phyloP scores from a whole-genome alignment of 2,329 filamentous ascomycete species.

The Talaromyces sp. region DNA sequence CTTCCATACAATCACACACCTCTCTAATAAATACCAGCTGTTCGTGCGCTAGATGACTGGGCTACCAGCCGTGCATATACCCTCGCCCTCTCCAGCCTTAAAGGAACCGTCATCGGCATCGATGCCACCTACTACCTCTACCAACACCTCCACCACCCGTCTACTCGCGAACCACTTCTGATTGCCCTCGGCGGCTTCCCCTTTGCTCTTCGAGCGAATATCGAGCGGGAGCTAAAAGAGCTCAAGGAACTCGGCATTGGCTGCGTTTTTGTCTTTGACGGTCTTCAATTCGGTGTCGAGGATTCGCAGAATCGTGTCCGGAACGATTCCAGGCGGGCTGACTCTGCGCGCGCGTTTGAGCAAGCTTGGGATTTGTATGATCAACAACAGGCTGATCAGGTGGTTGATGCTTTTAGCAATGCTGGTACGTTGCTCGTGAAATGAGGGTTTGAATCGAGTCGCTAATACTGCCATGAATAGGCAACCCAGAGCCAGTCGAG shows the following conservation, averaged over 20 bases:
- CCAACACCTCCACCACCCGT: slow-evolving; percentile 66
- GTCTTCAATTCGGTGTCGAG: slow-evolving; percentile 73
- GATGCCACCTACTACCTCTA: slow-evolving; percentile 88
- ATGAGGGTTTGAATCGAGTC: neutral
- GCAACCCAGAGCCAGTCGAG: slow-evolving; percentile 66
- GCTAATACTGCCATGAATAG: slow-evolving; percentile 41
- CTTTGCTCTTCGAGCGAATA: slow-evolving; percentile 68
- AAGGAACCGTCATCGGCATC: slow-evolving; percentile 72
- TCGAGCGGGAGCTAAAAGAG: slow-evolving; percentile 70
- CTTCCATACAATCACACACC: neutral
- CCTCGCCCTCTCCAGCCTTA: slow-evolving; percentile 65
- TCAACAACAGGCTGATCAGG: slow-evolving; percentile 70
- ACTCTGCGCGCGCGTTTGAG: slow-evolving; percentile 65
- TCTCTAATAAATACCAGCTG: slow-evolving; percentile 19
- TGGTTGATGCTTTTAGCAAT: slow-evolving; percentile 82
- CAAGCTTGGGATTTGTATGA: slow-evolving; percentile 87
- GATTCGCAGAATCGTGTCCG: slow-evolving; percentile 61
- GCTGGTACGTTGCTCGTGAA: slow-evolving; percentile 55
- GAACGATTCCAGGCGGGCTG: slow-evolving; percentile 59
- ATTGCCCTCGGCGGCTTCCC: slow-evolving; percentile 86
- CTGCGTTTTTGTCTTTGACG: slow-evolving; percentile 91
- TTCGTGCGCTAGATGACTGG: slow-evolving; percentile 57
- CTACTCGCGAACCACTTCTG: slow-evolving; percentile 79
- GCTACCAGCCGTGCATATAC: slow-evolving; percentile 52
- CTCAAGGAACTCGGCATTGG: slow-evolving; percentile 68